Conservation (phyloP, 2,329 filamentous ascomycete genomes). For the Apiospora kogelbergensis region DNA sequence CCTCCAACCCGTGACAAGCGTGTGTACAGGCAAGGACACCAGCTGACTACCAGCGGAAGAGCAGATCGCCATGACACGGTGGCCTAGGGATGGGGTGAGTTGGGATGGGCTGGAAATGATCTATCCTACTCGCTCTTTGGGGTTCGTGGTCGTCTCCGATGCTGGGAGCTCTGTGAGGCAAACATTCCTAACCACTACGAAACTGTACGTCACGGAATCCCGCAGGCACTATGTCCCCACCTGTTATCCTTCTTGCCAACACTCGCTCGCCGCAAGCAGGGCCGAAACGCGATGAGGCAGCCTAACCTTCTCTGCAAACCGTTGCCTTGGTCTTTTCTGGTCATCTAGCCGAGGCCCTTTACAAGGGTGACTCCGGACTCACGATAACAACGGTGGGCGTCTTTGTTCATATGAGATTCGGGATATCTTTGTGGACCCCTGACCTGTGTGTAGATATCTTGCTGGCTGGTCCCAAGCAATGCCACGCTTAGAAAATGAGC, state of each 20-base stretch:
- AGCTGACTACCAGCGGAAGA: not conserved
- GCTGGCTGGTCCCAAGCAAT: constrained; percentile 19
- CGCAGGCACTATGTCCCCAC: constrained; percentile 24
- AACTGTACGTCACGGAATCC: constrained; percentile 38
- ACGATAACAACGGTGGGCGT: constrained; percentile 17
- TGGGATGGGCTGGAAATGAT: constrained; percentile 36
- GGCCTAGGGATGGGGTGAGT: constrained; percentile 23
- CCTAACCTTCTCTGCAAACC: constrained; percentile 20
- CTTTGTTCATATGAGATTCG: constrained; percentile 20
- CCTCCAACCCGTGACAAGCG: not conserved
- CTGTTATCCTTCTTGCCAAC: constrained; percentile 25
- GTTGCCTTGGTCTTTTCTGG: constrained; percentile 19
- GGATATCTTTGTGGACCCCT: not conserved
- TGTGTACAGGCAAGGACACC: not conserved
- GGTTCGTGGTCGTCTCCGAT: constrained; percentile 36
- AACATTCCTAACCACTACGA: constrained; percentile 43
- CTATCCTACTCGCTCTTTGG: constrained; percentile 34
- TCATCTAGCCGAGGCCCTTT: constrained; percentile 19
- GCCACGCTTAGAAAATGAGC: constrained; percentile 23
- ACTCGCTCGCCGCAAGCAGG: constrained; percentile 26
- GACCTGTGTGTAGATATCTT: constrained; percentile 8
- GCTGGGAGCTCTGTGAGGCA: constrained; percentile 40
- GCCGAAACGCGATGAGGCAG: constrained; percentile 26
- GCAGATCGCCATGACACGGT: constrained; percentile 27
- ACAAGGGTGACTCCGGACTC: constrained; percentile 24